Evolutionary conservation across 2,329 filamentous ascomycete genomes (phyloP).

Genomic region (Fonsecaea multimorphosa): DNA sequence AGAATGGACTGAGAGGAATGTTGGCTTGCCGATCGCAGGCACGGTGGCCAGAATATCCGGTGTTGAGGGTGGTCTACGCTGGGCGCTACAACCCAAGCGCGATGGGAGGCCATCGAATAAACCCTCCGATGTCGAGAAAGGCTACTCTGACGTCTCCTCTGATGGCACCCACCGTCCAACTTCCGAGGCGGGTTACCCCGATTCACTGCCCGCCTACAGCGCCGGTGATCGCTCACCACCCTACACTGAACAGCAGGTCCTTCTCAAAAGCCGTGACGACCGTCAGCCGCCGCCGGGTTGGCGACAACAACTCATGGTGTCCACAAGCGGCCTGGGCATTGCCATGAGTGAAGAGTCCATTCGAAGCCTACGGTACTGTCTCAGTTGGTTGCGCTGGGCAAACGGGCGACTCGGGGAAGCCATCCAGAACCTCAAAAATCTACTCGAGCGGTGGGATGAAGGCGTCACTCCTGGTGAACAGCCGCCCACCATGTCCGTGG

Average conservation of each 20-base stretch:
- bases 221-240: constrained; percentile 57
- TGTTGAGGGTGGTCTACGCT: constrained; percentile 83
- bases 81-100: constrained; percentile 68
- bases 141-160: constrained; percentile 29
- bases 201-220: constrained; percentile 83
- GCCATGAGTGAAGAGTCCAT: constrained; percentile 90
- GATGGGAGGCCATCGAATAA: constrained; percentile 32
- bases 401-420: constrained; percentile 80
- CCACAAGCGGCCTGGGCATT: constrained; percentile 86
- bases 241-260: constrained; percentile 36
- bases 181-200: constrained; percentile 54
- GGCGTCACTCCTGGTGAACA: constrained; percentile 45
- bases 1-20: constrained; percentile 86
- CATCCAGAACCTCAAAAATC: constrained; percentile 73
- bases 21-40: constrained; percentile 80
- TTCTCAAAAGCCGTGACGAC: constrained; percentile 39
- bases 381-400: constrained; percentile 79
- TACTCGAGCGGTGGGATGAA: constrained; percentile 80
- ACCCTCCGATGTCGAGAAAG: constrained; percentile 37
- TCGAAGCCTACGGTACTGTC: constrained; percentile 80
- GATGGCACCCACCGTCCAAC: constrained; percentile 28
- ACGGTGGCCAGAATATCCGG: constrained; percentile 86
- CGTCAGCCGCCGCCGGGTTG: constrained; percentile 59
- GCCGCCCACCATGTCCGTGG: constrained; percentile 39
- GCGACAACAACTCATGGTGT: constrained; percentile 85